Percentiles rank a stretch among this genome's conserved stretches.
These are phyloP conservation scores for Phyllachora maydis DNA, from an alignment of 2,329 filamentous ascomycete genomes.

Conservation along the genomic window DNA sequence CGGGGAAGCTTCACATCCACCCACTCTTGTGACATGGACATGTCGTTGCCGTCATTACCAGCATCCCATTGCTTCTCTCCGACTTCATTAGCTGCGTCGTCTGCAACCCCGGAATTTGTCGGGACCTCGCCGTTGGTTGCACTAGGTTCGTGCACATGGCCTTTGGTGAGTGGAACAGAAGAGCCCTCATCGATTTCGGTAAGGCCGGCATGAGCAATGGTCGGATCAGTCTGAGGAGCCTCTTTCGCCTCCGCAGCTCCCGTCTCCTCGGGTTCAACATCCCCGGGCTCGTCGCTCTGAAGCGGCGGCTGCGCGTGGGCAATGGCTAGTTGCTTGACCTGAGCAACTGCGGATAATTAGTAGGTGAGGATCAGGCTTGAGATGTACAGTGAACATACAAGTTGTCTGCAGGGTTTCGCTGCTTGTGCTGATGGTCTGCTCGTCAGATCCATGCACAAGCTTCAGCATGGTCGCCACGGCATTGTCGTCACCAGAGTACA, in stretches of 20 bases:
- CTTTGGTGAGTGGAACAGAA: slow-evolving; percentile 18
- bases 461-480: slow-evolving; percentile 60
- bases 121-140: slow-evolving; percentile 4
- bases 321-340: slow-evolving; percentile 33
- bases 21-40: slow-evolving; percentile 43
- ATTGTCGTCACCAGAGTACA: slow-evolving; percentile 58
- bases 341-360: slow-evolving; percentile 22
- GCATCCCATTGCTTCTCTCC: slow-evolving; percentile 46
- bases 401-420: slow-evolving; percentile 47
- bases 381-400: slow-evolving; percentile 25
- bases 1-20: slow-evolving; percentile 48
- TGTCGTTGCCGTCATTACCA: slow-evolving; percentile 13
- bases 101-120: slow-evolving; percentile 14
- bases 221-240: slow-evolving; percentile 36
- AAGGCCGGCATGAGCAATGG: slow-evolving; percentile 41
- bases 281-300: slow-evolving; percentile 7
- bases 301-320: slow-evolving; percentile 26
- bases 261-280: slow-evolving; percentile 11
- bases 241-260: slow-evolving; percentile 10
- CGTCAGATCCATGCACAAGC: slow-evolving; percentile 51
- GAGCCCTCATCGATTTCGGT: slow-evolving; percentile 41
- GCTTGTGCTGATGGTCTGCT: slow-evolving; percentile 42
- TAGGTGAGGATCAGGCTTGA: slow-evolving; percentile 3
- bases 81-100: slow-evolving; percentile 35
- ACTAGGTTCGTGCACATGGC: slow-evolving; percentile 16